These are phyloP conservation scores for Comarum palustre DNA, from an alignment of 306 rosid species.

Conservation along the genomic window DNA sequence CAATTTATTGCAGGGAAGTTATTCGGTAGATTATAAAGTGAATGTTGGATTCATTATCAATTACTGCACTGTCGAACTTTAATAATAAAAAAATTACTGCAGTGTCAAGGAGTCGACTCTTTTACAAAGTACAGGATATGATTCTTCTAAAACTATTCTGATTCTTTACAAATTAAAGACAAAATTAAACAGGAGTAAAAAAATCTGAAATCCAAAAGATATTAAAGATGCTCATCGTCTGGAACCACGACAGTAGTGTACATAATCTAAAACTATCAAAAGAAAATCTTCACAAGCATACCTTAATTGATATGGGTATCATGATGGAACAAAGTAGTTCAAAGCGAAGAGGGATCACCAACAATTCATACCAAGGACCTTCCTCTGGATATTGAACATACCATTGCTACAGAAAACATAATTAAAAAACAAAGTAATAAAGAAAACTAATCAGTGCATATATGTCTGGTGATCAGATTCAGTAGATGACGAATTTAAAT, in stretches of 20 bases:
- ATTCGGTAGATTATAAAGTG: not conserved
- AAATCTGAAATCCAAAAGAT: not conserved
- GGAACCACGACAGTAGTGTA: constrained; percentile 20
- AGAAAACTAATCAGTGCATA: constrained; percentile 2
- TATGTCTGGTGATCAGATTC: constrained; percentile 22
- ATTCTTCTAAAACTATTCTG: not conserved
- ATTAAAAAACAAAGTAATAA: not conserved
- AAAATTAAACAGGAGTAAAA: not conserved
- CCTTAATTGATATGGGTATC: constrained; percentile 99
- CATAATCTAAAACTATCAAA: constrained; percentile 13
- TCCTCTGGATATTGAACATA: constrained; percentile 82
- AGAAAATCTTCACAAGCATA: constrained; percentile 31
- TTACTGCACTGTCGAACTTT: not conserved
- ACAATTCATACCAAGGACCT: constrained; percentile 92
- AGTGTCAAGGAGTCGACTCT: not conserved
- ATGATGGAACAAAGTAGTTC: constrained; percentile 98
- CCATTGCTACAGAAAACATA: constrained; percentile 64
- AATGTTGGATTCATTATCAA: not conserved
- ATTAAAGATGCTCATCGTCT: constrained; percentile 15
- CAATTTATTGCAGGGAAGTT: not conserved
- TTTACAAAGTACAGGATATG: not conserved
- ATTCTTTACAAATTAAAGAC: not conserved
- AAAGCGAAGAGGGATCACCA: constrained; percentile 92
- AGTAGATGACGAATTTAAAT: not conserved
- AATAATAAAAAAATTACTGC: no score